Conservation (phyloP, 1,284 basidiomycete species). For the Cutaneotrichosporon sp. region DNA sequence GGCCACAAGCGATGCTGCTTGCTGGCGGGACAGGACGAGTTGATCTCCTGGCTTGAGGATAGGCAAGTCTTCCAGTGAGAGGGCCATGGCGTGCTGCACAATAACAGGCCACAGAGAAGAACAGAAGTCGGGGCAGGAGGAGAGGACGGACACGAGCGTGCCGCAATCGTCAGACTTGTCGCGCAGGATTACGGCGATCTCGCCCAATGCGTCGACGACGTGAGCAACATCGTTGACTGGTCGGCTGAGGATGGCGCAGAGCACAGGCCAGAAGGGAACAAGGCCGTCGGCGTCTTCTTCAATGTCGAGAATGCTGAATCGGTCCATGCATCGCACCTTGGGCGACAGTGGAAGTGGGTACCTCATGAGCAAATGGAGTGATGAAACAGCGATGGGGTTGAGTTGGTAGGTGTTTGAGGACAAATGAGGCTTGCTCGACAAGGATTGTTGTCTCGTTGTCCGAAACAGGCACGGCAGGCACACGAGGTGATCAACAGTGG, state of each 20-base stretch:
- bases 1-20: not conserved
- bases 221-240: not conserved
- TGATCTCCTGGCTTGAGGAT: not conserved
- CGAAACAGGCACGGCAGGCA: too few species aligned
- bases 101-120: not conserved
- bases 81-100: not conserved
- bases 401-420: too few species aligned
- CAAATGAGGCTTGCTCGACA: too few species aligned
- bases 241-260: not conserved
- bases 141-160: not conserved
- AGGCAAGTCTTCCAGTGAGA: not conserved
- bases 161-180: not conserved
- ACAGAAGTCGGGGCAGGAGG: too few species aligned
- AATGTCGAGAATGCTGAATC: slow-evolving; percentile 1
- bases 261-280: not conserved
- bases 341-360: not conserved
- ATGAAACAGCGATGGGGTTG: too few species aligned
- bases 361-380: too few species aligned
- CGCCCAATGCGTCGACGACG: not conserved
- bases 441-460: too few species aligned
- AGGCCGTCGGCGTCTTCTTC: not conserved
- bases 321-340: not conserved
- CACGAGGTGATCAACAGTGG: too few species aligned
- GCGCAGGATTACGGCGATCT: not conserved
- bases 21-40: not conserved